Base-by-base conservation (phyloP, 129 eudicot species). In the Pittosporum tobira region DNA sequence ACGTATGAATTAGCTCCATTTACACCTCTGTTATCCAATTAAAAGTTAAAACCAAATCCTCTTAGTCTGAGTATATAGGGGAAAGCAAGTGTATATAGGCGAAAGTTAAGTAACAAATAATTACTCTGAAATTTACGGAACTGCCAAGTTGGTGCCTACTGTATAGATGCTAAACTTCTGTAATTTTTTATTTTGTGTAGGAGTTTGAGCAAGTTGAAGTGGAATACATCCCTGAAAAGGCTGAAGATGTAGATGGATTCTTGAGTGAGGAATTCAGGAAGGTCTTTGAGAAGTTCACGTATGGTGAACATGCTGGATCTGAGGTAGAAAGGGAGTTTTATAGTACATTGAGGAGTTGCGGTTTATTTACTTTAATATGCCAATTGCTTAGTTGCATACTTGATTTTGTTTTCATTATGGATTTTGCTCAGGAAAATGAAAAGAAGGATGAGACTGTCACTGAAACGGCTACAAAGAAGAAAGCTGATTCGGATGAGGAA, bases 401-500 rank as follows among this genome's bases (percentile, higher is more conserved):
- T 11, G 36, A 42, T 21, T 64, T 28, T 50, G 9, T 14, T 57
- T 26, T 31, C 8, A 20, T 7, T 11, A 42, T 30, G 16, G 24
- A 60, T 16, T 44, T 44, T 16, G 12, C 64, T 67, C 61, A 91
- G 99, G 94, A 83, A 63, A 77, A 79, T 38, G 82, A 72, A 22
- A 78, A 83, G 48, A 87, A 70, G 70, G 96, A 84, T 68, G 96
- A 73, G 34, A 31, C 77, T 54, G 83, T 67, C 30, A 60, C 61
- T 11, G 81, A 62, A 77, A 87, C 79, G 53, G 79, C 50, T 31
- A 45, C 79, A 51, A 93, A 76, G 73, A 87, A 83, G 76, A 87
- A 93, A 76, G 77, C 61, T 27, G 84, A 81, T 73, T 93, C 96
- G 3, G 99, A 93, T 70, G 84, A 94, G 0, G 96, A 87, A 26